Base-by-base conservation (phyloP, 176 grass and related monocot genomes). In the Lolium perenne region DNA sequence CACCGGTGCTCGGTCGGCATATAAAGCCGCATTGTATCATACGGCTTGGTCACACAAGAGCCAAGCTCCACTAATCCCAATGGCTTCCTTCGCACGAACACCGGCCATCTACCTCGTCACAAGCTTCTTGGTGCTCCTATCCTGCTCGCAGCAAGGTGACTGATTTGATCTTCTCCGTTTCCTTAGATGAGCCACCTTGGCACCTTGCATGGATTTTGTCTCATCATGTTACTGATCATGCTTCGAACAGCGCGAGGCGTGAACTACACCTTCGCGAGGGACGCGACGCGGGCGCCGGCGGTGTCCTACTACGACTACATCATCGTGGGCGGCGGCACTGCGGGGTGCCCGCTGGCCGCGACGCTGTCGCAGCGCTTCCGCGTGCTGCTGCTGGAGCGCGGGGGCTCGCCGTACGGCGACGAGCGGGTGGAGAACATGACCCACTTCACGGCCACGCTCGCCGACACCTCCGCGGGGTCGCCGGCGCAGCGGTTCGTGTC, bases 301-400 rank as follows among this genome's bases (percentile, higher is more conserved):
- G 81, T 91, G 72, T 94, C 92, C 8, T 89, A 90, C 90, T 92
- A 97, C 68, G 95, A 97, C 86, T 97, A 97, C 86, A 94, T 97
- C 86, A 76, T 97, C 83, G 64, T 97, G 2, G 95, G 95, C 72
- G 95, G 95, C 26, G 95, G 95, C 78, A 97, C 95, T 69, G 92
- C 95, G 0, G 92, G 92, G 32, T 95, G 95, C 84, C 92, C 95
- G 13, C 82, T 97, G 9, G 92, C 88, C 7, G 88, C 92, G 15
- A 97, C 95, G 23, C 85, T 97, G n/a, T 95, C 95, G 21, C 54
- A 53, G 63, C 80, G 46, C 7, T 91, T 38, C 70, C 90, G 86
- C n/a, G 95, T 97, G 73, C 79, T 97, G n/a, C 75, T 97, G 11
- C 84, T 97, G 17, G 95, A 97, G 87, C 88, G 95, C 21, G 95